A percentile compares a stretch with the other conserved stretches of the same genome.
phyloP scores from a whole-genome alignment of 73 alveolate genomes.

The Tetrahymena malaccensis region DNA sequence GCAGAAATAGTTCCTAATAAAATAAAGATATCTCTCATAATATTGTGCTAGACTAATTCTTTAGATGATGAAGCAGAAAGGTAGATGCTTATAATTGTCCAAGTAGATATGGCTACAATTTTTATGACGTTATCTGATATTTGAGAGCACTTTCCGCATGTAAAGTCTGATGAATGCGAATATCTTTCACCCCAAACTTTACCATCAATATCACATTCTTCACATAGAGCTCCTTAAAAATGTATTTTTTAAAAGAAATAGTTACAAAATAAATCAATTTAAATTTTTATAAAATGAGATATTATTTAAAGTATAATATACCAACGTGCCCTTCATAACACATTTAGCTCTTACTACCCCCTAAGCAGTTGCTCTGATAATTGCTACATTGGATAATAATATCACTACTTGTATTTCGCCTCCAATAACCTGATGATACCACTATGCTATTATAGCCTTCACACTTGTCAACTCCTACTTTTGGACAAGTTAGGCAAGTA shows the following conservation, averaged over 20 bases:
- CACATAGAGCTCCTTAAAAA: slow-evolving; percentile 34
- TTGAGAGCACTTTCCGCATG: slow-evolving; percentile 26
- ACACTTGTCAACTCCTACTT: not conserved
- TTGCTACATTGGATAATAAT: slow-evolving; percentile 11
- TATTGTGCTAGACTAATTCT: not conserved
- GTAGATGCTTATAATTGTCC: not conserved
- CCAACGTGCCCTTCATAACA: slow-evolving; percentile 20
- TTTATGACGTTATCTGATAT: slow-evolving; percentile 3
- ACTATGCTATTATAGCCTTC: not conserved
- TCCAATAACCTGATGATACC: slow-evolving; percentile 4
- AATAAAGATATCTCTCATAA: not conserved
- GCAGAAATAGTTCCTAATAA: not conserved
- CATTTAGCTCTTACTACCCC: not conserved
- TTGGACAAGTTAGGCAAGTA: not conserved
- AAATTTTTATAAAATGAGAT: too few species aligned
- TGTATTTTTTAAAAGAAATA: not conserved
- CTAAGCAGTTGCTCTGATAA: not conserved
- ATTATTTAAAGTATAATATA: too few species aligned
- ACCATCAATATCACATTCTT: slow-evolving; percentile 32
- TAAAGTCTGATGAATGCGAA: not conserved
- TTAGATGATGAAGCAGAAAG: not conserved
- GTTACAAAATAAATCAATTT: too few species aligned
- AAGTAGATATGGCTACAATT: not conserved
- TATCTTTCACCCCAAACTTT: slow-evolving; percentile 8
- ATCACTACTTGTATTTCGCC: slow-evolving; percentile 15